phyloP scores from a whole-genome alignment of 164 flowering plant genomes.

The Magnolia changhungtana region DNA sequence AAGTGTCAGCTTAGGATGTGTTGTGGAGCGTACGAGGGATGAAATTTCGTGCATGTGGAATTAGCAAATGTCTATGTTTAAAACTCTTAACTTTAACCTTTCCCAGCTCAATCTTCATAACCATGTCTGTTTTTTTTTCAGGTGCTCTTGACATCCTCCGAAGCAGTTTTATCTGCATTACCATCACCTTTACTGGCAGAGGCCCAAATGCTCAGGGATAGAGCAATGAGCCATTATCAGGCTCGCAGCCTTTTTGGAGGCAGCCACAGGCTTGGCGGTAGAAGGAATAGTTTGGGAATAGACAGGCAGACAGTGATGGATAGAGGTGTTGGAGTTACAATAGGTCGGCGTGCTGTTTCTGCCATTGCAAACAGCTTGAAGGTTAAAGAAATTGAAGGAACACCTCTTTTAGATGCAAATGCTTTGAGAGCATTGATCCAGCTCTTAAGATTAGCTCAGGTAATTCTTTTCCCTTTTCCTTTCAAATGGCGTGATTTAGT shows the following conservation, averaged over 20 bases:
- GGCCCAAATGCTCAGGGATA: conserved; percentile 94
- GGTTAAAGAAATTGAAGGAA: conserved; percentile 78
- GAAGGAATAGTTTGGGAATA: conserved; percentile 67
- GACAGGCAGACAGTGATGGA: conserved; percentile 80
- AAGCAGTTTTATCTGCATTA: conserved; percentile 78
- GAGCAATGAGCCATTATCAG: conserved; percentile 93
- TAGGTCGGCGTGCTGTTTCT: conserved; percentile 61
- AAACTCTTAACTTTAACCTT: neutral
- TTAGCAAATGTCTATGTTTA: neutral
- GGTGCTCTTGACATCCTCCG: conserved; percentile 96
- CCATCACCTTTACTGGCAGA: conserved; percentile 92
- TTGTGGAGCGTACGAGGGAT: neutral
- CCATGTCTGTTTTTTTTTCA: conserved; percentile 12
- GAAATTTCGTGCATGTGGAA: neutral
- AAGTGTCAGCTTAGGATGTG: neutral
- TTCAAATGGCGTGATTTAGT: neutral
- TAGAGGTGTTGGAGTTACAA: conserved; percentile 80
- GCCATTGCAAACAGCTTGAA: conserved; percentile 56
- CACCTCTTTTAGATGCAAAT: conserved; percentile 72
- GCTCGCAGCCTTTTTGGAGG: conserved; percentile 83
- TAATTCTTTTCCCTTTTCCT: conserved; percentile 20
- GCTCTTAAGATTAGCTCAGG: conserved; percentile 84
- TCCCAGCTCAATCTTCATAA: neutral
- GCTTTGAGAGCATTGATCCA: conserved; percentile 79
- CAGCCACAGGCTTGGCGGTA: conserved; percentile 54